Conservation (phyloP, 164 flowering plant species). For the Sedum album region DNA sequence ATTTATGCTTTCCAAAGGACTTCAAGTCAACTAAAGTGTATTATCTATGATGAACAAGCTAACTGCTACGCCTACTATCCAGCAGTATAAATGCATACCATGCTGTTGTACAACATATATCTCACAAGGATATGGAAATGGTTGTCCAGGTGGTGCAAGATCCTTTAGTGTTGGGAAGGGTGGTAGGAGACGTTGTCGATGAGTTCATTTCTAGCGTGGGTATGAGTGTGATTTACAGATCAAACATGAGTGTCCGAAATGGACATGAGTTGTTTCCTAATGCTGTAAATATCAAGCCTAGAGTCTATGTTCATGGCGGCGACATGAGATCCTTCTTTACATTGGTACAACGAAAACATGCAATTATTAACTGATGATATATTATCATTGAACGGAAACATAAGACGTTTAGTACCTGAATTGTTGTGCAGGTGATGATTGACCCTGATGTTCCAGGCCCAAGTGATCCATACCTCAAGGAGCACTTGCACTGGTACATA, state of each 20-base stretch:
- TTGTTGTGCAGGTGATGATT: slow-evolving; percentile 3
- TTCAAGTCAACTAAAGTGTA: too few relatives aligned
- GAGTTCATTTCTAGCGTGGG: neutral
- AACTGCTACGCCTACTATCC: too few relatives aligned
- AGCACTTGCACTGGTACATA: slow-evolving; percentile 8
- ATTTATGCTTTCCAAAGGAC: too few relatives aligned
- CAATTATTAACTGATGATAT: too few relatives aligned
- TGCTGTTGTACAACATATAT: neutral
- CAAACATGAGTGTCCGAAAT: slow-evolving; percentile 17
- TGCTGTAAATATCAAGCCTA: neutral
- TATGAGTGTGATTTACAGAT: slow-evolving; percentile 5
- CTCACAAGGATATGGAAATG: neutral
- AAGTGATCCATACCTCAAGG: slow-evolving; percentile 10
- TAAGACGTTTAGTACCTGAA: neutral
- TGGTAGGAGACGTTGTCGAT: slow-evolving; percentile 7
- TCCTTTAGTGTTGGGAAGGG: slow-evolving; percentile 3
- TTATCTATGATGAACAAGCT: too few relatives aligned
- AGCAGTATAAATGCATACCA: neutral
- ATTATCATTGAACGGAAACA: neutral
- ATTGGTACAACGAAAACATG: slow-evolving; percentile 3
- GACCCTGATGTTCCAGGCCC: slow-evolving; percentile 12
- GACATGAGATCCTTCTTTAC: slow-evolving; percentile 8
- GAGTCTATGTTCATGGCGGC: slow-evolving; percentile 2
- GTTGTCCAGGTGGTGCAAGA: neutral
- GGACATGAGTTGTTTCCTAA: slow-evolving; percentile 48